Evolutionary conservation across 164 flowering plant species (phyloP).

Genomic region (Warburgia ugandensis): DNA sequence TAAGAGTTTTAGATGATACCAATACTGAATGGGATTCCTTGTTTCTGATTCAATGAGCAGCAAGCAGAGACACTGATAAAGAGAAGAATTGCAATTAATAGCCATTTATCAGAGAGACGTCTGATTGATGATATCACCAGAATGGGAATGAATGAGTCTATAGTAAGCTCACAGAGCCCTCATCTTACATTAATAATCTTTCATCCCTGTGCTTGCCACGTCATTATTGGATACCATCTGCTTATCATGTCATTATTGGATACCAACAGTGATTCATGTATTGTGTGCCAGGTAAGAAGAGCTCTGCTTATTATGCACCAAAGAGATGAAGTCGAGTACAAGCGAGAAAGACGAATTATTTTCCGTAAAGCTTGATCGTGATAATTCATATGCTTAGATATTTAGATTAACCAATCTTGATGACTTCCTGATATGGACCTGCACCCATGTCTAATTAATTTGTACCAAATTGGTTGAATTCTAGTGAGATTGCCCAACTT

Average conservation of each 20-base stretch:
- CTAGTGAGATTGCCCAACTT: too few species aligned
- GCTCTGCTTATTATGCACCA: conserved; percentile 92
- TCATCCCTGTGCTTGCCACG: too few species aligned
- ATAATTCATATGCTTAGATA: background rate
- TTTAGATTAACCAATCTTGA: background rate
- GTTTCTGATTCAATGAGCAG: conserved; percentile 30
- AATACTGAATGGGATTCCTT: too few species aligned
- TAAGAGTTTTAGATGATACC: too few species aligned
- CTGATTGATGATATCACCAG: conserved; percentile 80
- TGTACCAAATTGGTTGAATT: background rate
- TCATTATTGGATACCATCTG: background rate
- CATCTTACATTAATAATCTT: too few species aligned
- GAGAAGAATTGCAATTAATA: conserved; percentile 94
- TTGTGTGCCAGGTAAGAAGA: conserved; percentile 65
- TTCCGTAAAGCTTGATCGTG: conserved; percentile 54
- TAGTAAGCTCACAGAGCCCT: too few species aligned
- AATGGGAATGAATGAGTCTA: conserved; percentile 92
- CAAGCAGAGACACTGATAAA: conserved; percentile 95
- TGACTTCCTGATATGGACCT: background rate
- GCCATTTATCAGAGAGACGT: conserved; percentile 83
- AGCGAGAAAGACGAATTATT: conserved; percentile 77
- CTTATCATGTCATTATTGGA: background rate
- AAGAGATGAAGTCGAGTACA: conserved; percentile 95
- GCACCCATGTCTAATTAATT: background rate
- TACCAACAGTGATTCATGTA: too few species aligned